A percentile compares a stretch with the other conserved stretches of the same genome.
Conservation (phyloP, 805 yeast genomes). For the Candida germanica region DNA sequence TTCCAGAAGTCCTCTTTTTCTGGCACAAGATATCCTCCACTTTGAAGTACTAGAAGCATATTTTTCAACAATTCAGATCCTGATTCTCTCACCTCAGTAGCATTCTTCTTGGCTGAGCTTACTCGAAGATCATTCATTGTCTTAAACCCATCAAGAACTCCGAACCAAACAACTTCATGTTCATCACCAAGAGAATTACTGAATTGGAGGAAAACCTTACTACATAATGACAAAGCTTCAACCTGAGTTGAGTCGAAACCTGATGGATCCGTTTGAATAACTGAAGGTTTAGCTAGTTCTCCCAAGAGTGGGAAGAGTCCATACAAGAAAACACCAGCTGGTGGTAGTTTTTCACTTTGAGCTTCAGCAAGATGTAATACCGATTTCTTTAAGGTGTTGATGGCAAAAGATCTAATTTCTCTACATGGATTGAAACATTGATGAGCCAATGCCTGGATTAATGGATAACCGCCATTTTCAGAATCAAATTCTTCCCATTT, state of each 20-base stretch:
- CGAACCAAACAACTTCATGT: slow-evolving; percentile 30
- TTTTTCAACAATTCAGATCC: slow-evolving; percentile 39
- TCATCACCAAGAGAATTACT: slow-evolving; percentile 24
- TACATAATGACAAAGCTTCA: slow-evolving; percentile 63
- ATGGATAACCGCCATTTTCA: slow-evolving; percentile 48
- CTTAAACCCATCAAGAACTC: slow-evolving; percentile 31
- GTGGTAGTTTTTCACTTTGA: slow-evolving; percentile 38
- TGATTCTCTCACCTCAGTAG: slow-evolving; percentile 26
- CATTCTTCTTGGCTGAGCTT: slow-evolving; percentile 13
- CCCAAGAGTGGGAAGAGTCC: slow-evolving; percentile 73
- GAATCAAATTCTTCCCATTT: slow-evolving; percentile 26
- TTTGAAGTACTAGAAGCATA: slow-evolving; percentile 38
- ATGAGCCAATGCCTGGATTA: slow-evolving; percentile 79
- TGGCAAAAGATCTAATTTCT: slow-evolving; percentile 66
- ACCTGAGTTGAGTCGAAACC: slow-evolving; percentile 67
- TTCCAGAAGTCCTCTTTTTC: slow-evolving; percentile 28
- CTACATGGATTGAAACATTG: slow-evolving; percentile 89
- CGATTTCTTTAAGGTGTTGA: slow-evolving; percentile 54
- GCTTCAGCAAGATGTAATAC: slow-evolving; percentile 41
- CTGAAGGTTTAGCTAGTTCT: slow-evolving; percentile 65
- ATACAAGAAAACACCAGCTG: slow-evolving; percentile 60
- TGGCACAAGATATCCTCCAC: slow-evolving; percentile 20
- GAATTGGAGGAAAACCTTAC: slow-evolving; percentile 49
- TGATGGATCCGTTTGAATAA: slow-evolving; percentile 49
- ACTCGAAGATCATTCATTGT: slow-evolving; percentile 21